Base-by-base conservation (phyloP, 2,329 filamentous ascomycete species). In the Aspergillus sp. region DNA sequence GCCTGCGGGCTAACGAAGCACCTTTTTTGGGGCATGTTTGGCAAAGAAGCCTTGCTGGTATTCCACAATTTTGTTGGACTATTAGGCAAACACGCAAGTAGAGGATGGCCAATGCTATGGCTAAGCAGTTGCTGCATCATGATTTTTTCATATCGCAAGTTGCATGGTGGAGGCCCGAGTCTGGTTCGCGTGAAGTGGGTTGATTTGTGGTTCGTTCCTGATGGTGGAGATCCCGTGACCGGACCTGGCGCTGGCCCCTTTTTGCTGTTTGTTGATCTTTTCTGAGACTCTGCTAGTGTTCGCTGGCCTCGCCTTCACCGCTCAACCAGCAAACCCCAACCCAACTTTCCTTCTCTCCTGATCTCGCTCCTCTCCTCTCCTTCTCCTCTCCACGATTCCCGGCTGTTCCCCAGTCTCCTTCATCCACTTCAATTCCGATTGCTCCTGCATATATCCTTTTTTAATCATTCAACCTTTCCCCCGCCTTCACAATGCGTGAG, bases 401-500 rank as follows among this genome's bases (percentile, higher is more conserved):
- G 54, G 54, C 59, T 54, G 61, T 64, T 57, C 54, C 52, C 59
- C 54, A 59, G 61, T 66, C 55, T 56, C 63, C 54, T 64, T 57
- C 59, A 59, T 51, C 55, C 56, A 52, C 45, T 57, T 25, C 54
- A 54, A 51, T 60, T 57, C 53, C 23, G 30, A 43, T 57, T 57
- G 23, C 63, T 56, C 61, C 66, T 57, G 66, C 59, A 65, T 64
- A 51, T 54, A 48, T 58, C 48, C 34, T 58, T 67, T 64, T 62
- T 54, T 52, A 43, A 59, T 57, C 62, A 46, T 63, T 57, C 61
- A 60, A 41, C 58, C 55, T 23, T 55, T 59, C 54, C 62, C 50
- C 65, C 50, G 64, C 68, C 72, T 73, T 74, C 86, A 89, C 82
- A 70, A 90, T 90, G 88, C 87, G 88, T 87, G 88, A 90, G 83